These are phyloP conservation scores for Rhynchospora tenuis DNA, from an alignment of 176 grass and related monocot genomes.

Conservation along the genomic window DNA sequence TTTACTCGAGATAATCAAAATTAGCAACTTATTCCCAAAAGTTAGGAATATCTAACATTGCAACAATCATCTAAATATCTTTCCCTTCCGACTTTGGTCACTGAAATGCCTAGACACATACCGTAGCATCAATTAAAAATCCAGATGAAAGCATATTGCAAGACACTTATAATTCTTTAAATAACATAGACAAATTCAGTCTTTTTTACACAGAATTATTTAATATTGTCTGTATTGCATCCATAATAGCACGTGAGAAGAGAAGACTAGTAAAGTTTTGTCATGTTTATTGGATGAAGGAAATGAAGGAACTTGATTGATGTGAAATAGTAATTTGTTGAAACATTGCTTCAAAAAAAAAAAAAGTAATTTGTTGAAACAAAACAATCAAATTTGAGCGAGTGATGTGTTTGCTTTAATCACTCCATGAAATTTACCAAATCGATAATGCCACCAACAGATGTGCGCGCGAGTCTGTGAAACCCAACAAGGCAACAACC, in stretches of 20 bases:
- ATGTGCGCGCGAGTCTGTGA: constrained; percentile 24
- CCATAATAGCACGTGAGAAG: too few species aligned
- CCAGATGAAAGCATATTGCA: not conserved
- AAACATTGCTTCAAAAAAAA: not conserved
- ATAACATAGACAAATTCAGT: not conserved
- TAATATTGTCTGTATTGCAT: too few species aligned
- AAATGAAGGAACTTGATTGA: too few species aligned
- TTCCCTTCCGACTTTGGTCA: not conserved
- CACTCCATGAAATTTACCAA: constrained; percentile 19
- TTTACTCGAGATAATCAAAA: not conserved
- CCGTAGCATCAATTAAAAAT: not conserved
- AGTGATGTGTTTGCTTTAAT: constrained; percentile 1
- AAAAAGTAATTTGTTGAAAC: not conserved
- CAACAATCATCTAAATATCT: not conserved
- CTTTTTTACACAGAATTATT: too few species aligned
- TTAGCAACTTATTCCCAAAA: not conserved
- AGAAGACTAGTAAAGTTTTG: too few species aligned
- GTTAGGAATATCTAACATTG: constrained; percentile 13
- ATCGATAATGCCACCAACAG: constrained; percentile 1
- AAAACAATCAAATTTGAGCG: not conserved
- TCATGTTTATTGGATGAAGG: too few species aligned
- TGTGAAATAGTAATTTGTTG: not conserved
- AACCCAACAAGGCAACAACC: constrained; percentile 1
- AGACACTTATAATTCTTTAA: not conserved
- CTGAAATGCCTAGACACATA: not conserved